Evolutionary conservation across 2,329 filamentous ascomycete species (phyloP), one percentile per base, ranked within the genome.

Genomic region (Leptographium flavum): DNA sequence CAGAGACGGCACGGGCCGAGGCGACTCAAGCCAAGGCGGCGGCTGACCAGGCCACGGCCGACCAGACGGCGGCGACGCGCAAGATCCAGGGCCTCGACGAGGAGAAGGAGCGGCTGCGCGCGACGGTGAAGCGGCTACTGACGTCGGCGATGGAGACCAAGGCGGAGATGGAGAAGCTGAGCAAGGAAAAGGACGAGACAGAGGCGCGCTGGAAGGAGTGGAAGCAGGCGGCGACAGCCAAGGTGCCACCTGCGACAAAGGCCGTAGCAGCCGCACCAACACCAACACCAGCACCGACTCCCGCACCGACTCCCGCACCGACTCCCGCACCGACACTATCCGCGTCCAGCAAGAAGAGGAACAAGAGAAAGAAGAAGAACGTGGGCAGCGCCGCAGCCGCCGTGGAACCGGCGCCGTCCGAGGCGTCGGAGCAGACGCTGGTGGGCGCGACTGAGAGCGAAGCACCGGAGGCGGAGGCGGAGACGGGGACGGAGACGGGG

Each of bases 281-380:
- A 36, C 23, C 21, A 32, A 33, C 22, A 46, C 44, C 15, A 25
- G 8, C 37, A 25, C 14, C 21, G 22, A 22, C 31, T n/a, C n/a
- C n/a, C 11, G 13, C 31, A 14, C 15, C 33, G 4, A 17, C 33
- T 8, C 8, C 33, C 19, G n/a, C 33, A 6, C 5, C 15, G 33
- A 38, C 11, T 3, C 35, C 10, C 2, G 4, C 5, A 23, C 19
- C 11, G 10, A 10, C n/a, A 23, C 35, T 11, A 11, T 21, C 22
- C 5, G 25, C 46, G 1, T 42, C 50, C 49, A 74, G 71, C 48
- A 90, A 87, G 64, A 93, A 86, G 63, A 88, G 85, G 61, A 93
- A 87, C 52, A 85, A 85, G 59, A 94, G 90, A 68, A 94, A 93
- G 73, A 90, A 88, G 47, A 54, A 23, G 63, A 68, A 25, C 54